Conservation (phyloP, 2,329 filamentous ascomycete genomes). For the Epichloe sp. region DNA sequence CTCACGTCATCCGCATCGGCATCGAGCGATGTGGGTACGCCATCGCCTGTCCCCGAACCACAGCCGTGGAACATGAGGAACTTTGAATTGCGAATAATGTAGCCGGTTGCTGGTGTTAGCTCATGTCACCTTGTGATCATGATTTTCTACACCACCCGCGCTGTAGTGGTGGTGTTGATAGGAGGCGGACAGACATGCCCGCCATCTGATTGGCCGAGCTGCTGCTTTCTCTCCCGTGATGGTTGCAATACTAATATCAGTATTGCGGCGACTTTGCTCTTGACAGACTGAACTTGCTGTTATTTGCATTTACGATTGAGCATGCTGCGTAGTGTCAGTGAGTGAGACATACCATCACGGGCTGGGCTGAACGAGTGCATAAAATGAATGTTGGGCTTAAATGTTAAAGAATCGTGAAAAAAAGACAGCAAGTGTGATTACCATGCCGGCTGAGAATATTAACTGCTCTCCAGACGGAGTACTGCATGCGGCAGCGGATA, state of each 20-base stretch:
- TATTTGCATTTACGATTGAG: background rate
- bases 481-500: background rate
- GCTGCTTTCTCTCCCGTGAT: background rate
- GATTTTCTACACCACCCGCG: background rate
- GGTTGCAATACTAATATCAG: too few species aligned
- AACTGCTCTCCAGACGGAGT: background rate
- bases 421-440: background rate
- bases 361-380: too few species aligned
- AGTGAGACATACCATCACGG: too few species aligned
- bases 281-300: too few species aligned
- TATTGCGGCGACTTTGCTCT: too few species aligned
- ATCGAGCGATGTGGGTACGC: background rate
- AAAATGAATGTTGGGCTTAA: too few species aligned
- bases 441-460: background rate
- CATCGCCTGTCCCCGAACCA: background rate
- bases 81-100: background rate
- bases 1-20: background rate
- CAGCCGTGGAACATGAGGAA: background rate
- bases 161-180: background rate
- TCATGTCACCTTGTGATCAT: slow-evolving; percentile 2
- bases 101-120: background rate
- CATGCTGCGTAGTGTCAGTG: too few species aligned
- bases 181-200: background rate
- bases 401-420: background rate
- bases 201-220: background rate